These are phyloP conservation scores for Fragilariopsis cylindrus DNA, from an alignment of 108 stramenopile species.

Conservation along the genomic window DNA sequence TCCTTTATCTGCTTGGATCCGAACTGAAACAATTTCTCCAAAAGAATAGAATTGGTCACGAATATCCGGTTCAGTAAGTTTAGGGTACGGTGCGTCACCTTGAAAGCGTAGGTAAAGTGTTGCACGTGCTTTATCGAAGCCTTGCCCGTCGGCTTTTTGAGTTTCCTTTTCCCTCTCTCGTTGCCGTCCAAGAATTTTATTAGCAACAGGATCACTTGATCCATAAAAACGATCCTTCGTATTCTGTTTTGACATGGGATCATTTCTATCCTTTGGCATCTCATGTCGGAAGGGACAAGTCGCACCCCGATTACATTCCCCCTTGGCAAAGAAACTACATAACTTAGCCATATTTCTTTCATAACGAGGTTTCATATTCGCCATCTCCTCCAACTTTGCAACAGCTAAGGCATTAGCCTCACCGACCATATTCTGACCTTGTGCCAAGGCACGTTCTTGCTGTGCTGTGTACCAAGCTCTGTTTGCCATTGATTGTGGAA, in stretches of 20 bases:
- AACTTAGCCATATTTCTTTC: conserved; percentile 95
- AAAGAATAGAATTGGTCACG: conserved; percentile 82
- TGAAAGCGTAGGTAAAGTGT: conserved; percentile 78
- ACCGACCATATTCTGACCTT: conserved; percentile 63
- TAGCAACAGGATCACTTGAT: conserved; percentile 90
- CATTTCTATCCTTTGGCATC: conserved; percentile 91
- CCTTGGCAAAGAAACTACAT: conserved; percentile 94
- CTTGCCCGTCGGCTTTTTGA: conserved; percentile 50
- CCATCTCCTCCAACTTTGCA: conserved; percentile 85
- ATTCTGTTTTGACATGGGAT: conserved; percentile 91
- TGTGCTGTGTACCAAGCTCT: conserved; percentile 83
- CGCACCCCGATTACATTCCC: conserved; percentile 94
- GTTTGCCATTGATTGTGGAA: conserved; percentile 90
- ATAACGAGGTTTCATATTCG: conserved; percentile 91
- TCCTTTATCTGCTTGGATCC: conserved; percentile 75
- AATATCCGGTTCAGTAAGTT: conserved; percentile 61
- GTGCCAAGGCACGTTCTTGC: conserved; percentile 72
- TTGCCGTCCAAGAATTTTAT: conserved; percentile 75
- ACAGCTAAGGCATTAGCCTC: conserved; percentile 59
- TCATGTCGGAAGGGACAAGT: conserved; percentile 98
- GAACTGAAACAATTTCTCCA: conserved; percentile 83
- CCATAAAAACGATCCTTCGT: conserved; percentile 96
- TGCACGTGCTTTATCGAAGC: conserved; percentile 75
- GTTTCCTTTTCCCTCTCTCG: conserved; percentile 60
- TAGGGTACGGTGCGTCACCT: conserved; percentile 57